These are phyloP conservation scores for Meyerozyma smithsonii DNA, from an alignment of 1,139 yeast species.

Conservation along the genomic window DNA sequence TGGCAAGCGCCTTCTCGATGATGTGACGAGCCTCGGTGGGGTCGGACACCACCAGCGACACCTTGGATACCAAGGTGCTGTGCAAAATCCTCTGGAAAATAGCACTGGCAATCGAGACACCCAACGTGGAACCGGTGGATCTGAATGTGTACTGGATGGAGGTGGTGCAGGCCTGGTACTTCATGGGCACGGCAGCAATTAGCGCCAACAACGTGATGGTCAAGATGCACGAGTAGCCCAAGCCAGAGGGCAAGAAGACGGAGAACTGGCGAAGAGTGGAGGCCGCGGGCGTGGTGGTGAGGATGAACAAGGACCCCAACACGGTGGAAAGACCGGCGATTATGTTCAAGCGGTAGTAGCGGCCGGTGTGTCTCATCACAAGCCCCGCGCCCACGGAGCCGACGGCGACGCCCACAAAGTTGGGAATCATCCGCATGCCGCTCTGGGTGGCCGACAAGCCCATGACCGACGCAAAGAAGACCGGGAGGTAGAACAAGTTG, in stretches of 20 bases:
- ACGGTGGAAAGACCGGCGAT: slow-evolving; percentile 40
- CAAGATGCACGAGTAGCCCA: slow-evolving; percentile 56
- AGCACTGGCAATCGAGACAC: slow-evolving; percentile 66
- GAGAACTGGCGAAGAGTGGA: slow-evolving; percentile 32
- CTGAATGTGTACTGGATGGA: slow-evolving; percentile 73
- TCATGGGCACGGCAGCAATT: slow-evolving; percentile 58
- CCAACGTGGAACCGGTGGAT: slow-evolving; percentile 70
- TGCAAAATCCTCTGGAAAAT: slow-evolving; percentile 45
- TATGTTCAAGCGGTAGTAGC: slow-evolving; percentile 50
- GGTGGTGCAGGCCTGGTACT: slow-evolving; percentile 68
- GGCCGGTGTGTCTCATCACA: slow-evolving; percentile 67
- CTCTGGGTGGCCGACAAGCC: slow-evolving; percentile 52
- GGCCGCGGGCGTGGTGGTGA: slow-evolving; percentile 34
- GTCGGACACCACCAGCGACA: slow-evolving; percentile 18
- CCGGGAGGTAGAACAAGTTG: slow-evolving; percentile 58
- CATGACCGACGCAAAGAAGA: slow-evolving; percentile 56
- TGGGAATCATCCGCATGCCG: slow-evolving; percentile 60
- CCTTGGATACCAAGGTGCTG: slow-evolving; percentile 14
- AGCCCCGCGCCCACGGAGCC: slow-evolving; percentile 70
- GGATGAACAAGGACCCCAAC: slow-evolving; percentile 41
- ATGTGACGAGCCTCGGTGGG: slow-evolving; percentile 34
- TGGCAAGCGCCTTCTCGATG: slow-evolving; percentile 48
- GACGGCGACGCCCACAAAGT: slow-evolving; percentile 61
- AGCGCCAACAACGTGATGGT: slow-evolving; percentile 65
- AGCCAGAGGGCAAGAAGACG: slow-evolving; percentile 44